Percentiles rank a stretch among this genome's conserved stretches.
Evolutionary conservation across 2,329 filamentous ascomycete genomes (phyloP).

Genomic region (Raffaelea arxii): DNA sequence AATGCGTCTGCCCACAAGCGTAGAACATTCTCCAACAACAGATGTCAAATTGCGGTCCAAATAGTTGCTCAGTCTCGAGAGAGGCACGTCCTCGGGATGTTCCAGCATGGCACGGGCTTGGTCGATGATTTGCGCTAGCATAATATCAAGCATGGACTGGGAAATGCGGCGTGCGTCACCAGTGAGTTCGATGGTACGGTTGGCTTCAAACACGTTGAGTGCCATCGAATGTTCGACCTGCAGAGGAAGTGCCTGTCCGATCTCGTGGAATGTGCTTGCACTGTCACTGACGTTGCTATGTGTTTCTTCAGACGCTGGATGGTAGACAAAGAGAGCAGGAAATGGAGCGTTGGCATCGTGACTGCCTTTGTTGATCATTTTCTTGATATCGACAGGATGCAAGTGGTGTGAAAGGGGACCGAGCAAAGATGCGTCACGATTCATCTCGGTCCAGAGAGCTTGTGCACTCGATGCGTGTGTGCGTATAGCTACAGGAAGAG

Average conservation of each 20-base stretch:
- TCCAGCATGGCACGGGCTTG: constrained; percentile 12
- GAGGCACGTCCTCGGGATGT: constrained; percentile 9
- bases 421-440: constrained; percentile 7
- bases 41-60: constrained; percentile 9
- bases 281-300: neutral
- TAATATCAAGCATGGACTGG: constrained; percentile 13
- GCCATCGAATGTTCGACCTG: constrained; percentile 30
- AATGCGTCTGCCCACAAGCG: constrained; percentile 4
- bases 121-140: constrained; percentile 14
- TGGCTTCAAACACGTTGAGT: constrained; percentile 23
- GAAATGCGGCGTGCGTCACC: constrained; percentile 14
- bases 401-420: constrained; percentile 9
- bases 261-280: constrained; percentile 15
- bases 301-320: constrained; percentile 8
- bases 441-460: constrained; percentile 12
- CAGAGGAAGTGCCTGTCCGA: constrained; percentile 22
- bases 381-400: constrained; percentile 16
- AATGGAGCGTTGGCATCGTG: constrained; percentile 12
- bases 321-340: constrained; percentile 17
- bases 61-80: constrained; percentile 9
- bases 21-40: neutral
- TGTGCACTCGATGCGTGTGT: constrained; percentile 7
- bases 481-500: constrained; percentile 13
- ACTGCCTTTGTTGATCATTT: constrained; percentile 13
- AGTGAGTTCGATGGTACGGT: constrained; percentile 13